Percentiles rank a stretch among this genome's conserved stretches.
Evolutionary conservation across 1,139 yeast genomes (phyloP).

Genomic region (Pichia sp.): DNA sequence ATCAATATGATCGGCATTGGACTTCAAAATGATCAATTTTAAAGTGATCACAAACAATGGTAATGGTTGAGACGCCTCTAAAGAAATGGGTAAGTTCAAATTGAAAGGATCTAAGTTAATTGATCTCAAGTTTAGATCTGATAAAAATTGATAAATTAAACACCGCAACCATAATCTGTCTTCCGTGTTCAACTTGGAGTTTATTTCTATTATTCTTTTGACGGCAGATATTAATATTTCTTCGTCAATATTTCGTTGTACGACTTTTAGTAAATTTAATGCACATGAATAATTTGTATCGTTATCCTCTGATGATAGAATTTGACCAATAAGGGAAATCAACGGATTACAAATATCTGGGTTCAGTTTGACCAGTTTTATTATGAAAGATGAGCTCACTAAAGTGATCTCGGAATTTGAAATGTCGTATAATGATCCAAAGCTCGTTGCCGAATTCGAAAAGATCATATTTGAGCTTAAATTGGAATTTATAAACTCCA

Average conservation of each 20-base stretch:
- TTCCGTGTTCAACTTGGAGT: not conserved
- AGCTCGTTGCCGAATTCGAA: not conserved
- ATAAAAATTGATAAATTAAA: constrained; percentile 9
- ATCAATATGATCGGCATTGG: constrained; percentile 1
- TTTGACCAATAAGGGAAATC: constrained; percentile 8
- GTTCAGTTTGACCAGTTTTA: constrained; percentile 1
- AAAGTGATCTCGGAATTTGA: constrained; percentile 2
- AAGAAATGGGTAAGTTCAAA: constrained; percentile 2
- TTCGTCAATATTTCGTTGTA: constrained; percentile 33
- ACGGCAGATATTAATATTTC: constrained; percentile 19
- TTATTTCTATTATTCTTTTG: constrained; percentile 1
- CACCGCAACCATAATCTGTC: constrained; percentile 28
- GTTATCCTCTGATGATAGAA: constrained; percentile 37
- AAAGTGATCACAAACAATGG: constrained; percentile 9
- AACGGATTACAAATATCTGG: constrained; percentile 1
- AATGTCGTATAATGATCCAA: not conserved
- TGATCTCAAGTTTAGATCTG: constrained; percentile 3
- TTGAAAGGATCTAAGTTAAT: not conserved
- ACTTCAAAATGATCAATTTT: constrained; percentile 9
- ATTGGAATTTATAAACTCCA: constrained; percentile 69
- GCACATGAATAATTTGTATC: constrained; percentile 30
- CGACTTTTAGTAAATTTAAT: constrained; percentile 37
- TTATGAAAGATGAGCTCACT: constrained; percentile 2
- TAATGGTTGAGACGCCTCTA: constrained; percentile 5
- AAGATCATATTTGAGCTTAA: constrained; percentile 36